Evolutionary conservation across 768 basidiomycete genomes (phyloP).

Genomic region (Glaciozyma antarctica): DNA sequence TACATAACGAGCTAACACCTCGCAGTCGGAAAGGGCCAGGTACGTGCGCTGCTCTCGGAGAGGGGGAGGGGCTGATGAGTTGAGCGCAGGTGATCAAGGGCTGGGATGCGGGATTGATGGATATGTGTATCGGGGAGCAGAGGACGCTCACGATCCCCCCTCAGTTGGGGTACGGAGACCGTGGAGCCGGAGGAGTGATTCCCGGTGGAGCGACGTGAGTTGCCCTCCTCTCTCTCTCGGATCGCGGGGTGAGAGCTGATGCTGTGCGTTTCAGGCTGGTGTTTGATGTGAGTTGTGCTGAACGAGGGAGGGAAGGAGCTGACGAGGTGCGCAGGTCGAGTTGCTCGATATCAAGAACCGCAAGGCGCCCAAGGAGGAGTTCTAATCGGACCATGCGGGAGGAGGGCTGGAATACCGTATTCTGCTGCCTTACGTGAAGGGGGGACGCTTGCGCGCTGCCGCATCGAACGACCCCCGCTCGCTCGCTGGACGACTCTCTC

Average conservation of each 20-base stretch:
- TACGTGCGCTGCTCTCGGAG: no score
- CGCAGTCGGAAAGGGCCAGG: not conserved
- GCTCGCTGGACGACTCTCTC: no score
- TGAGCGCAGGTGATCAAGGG: conserved; percentile 15
- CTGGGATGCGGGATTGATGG: conserved; percentile 31
- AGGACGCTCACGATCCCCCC: conserved; percentile 40
- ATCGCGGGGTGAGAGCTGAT: not conserved
- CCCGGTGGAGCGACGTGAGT: conserved; percentile 37
- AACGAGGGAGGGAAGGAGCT: not conserved
- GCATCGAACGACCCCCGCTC: no score
- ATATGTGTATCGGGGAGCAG: conserved; percentile 34
- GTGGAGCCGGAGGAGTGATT: conserved; percentile 42
- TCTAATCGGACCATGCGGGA: not conserved
- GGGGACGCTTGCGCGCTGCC: no score
- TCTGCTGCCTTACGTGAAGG: no score
- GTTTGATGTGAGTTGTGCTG: not conserved
- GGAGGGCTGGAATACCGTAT: no score
- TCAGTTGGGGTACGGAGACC: conserved; percentile 39
- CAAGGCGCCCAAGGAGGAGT: conserved; percentile 27
- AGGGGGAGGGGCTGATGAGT: conserved; percentile 8
- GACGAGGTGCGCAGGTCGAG: conserved; percentile 34
- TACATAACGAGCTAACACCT: not conserved
- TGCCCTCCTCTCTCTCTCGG: not conserved
- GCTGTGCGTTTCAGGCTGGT: not conserved
- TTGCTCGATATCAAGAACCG: conserved; percentile 36